Evolutionary conservation across 2,329 filamentous ascomycete species (phyloP), one percentile per base, ranked within the genome.

Genomic region (Pseudogymnoascus sp.): DNA sequence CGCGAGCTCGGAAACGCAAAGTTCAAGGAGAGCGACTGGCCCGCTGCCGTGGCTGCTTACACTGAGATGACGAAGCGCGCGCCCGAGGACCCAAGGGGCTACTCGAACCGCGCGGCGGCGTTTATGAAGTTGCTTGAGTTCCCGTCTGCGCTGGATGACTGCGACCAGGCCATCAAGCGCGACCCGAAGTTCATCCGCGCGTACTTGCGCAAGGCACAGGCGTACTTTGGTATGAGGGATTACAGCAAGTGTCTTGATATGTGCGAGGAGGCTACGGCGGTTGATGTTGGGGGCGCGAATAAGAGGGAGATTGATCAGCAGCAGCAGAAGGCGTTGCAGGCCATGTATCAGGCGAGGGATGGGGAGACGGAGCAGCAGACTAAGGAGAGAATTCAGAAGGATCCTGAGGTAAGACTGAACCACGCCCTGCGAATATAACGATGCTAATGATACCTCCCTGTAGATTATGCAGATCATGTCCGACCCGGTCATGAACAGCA

Each of bases 301-400:
- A 82, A 88, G 0, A 86, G 91, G 42, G 95, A 99, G 80, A 96
- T 99, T 71, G 91, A 97, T 73, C 85, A 90, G 75, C 91, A 96
- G 78, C 90, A 93, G 76, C 89, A 96, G 77, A 97, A 97, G 83
- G 93, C 93, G 0, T 81, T 96, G 71, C 80, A 88, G 36, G 89
- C 91, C 69, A 96, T 97, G 85, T 97, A 95, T 78, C 82, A 89
- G 62, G 88, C 91, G 19, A 88, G 92, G 26, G 93, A 96, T 73
- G 95, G 95, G 69, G 95, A 99, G 85, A 93, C 90, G 0, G 95
- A 99, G 80, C 90, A 96, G 76, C 87, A 99, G 83, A 96, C 95
- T 1, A 87, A 91, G 76, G 91, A 96, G 80, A 84, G 96, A 68
- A 87, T 99, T 74, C 87, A 90, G 80, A 87, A 87, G 69, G 93